Conservation (phyloP, 2,329 filamentous ascomycete genomes). For the Alternaria sp. region DNA sequence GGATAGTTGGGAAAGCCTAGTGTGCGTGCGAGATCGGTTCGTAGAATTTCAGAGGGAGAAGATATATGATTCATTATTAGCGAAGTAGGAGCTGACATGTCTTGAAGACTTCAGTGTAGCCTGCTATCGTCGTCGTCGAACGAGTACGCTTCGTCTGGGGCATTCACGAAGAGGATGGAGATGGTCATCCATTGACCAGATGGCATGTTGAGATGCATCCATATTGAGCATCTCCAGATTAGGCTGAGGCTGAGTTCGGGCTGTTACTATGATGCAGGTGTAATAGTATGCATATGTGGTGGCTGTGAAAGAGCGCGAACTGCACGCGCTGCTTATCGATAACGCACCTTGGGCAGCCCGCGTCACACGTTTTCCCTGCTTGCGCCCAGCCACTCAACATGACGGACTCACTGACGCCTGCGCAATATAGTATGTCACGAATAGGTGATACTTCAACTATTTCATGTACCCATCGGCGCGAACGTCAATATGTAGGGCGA, state of each 20-base stretch:
- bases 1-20: conserved; percentile 22
- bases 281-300: not conserved
- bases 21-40: conserved; percentile 15
- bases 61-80: not conserved
- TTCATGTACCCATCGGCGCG: not conserved
- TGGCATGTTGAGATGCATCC: no score
- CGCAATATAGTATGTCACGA: not conserved
- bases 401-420: not conserved
- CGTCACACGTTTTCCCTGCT: not conserved
- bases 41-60: not conserved
- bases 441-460: not conserved
- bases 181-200: not conserved
- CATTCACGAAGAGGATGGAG: not conserved
- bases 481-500: conserved; percentile 6
- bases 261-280: not conserved
- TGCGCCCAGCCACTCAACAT: not conserved
- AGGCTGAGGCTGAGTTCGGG: not conserved
- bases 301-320: not conserved
- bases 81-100: not conserved
- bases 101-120: not conserved
- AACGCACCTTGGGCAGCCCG: not conserved
- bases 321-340: not conserved
- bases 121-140: not conserved
- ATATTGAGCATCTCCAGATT: no score
- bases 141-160: not conserved